A percentile compares a stretch with the other conserved stretches of the same genome.
Evolutionary conservation across 352 stramenopile genomes (phyloP).

Genomic region (Pythium aquatile): DNA sequence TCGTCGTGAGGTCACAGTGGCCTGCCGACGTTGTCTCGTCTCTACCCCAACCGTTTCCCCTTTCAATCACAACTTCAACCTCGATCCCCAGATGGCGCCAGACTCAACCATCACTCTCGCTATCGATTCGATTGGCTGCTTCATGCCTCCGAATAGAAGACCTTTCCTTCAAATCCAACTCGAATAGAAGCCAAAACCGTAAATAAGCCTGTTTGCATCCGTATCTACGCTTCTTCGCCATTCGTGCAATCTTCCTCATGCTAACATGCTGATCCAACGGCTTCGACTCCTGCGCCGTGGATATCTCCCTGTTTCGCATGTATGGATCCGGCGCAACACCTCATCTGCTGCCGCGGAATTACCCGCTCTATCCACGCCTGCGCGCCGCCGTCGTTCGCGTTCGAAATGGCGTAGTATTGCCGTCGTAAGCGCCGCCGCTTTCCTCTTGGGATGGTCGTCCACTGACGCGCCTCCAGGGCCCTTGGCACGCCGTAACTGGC

Average conservation of each 20-base stretch:
- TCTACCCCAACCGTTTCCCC: constrained; percentile 3
- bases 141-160: background rate
- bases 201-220: background rate
- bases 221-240: background rate
- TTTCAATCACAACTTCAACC: constrained; percentile 29
- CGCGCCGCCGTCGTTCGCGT: background rate
- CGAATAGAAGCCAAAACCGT: background rate
- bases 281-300: background rate
- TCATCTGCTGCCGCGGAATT: background rate
- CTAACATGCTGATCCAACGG: background rate
- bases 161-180: background rate
- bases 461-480: constrained; percentile 7
- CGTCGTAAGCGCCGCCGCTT: constrained; percentile 1
- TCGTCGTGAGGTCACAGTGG: background rate
- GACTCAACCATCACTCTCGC: constrained; percentile 10
- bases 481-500: constrained; percentile 6
- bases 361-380: background rate
- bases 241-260: background rate
- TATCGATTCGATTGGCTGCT: constrained; percentile 4
- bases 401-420: constrained; percentile 17
- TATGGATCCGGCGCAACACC: background rate
- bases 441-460: background rate
- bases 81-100: constrained; percentile 8
- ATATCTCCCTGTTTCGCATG: background rate
- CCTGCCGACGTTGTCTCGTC: background rate